phyloP scores from a whole-genome alignment of 139 green algal species.

The Closterium sp. region DNA sequence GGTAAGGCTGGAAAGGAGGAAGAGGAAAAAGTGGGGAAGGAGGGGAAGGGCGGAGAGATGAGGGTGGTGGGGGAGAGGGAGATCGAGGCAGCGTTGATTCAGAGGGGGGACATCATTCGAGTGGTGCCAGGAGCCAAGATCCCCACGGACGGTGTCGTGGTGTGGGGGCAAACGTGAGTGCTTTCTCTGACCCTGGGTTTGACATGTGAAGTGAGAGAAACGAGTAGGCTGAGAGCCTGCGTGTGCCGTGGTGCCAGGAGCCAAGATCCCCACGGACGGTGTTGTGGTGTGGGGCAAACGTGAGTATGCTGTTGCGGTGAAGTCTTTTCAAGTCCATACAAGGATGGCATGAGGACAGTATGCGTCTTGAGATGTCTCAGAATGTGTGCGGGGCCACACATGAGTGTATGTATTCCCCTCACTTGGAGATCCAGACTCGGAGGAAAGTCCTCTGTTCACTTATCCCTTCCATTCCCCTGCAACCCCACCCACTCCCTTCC shows the following conservation, averaged over 20 bases:
- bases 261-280: conserved; percentile 77
- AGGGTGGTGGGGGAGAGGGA: conserved; percentile 52
- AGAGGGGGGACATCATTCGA: conserved; percentile 85
- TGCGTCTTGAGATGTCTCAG: too few species aligned
- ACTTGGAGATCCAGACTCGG: too few species aligned
- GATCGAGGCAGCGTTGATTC: conserved; percentile 68
- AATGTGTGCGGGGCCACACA: too few species aligned
- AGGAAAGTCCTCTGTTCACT: too few species aligned
- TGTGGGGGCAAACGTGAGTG: conserved; percentile 64
- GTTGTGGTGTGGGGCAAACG: conserved; percentile 70
- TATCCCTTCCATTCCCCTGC: too few species aligned
- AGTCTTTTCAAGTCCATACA: too few species aligned
- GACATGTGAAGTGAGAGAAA: too few species aligned
- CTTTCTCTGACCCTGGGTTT: too few species aligned
- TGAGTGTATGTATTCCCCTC: too few species aligned
- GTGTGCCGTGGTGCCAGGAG: conserved; percentile 53
- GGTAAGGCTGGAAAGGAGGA: not conserved
- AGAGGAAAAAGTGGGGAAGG: not conserved
- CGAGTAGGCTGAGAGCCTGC: too few species aligned
- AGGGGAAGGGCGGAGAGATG: not conserved
- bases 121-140: conserved; percentile 57
- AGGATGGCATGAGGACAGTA: too few species aligned
- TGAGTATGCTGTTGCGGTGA: not conserved
- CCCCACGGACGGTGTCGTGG: conserved; percentile 84
- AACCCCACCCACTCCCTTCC: too few species aligned